phyloP scores from a whole-genome alignment of 768 basidiomycete species.

The Boletus tomentosulus region DNA sequence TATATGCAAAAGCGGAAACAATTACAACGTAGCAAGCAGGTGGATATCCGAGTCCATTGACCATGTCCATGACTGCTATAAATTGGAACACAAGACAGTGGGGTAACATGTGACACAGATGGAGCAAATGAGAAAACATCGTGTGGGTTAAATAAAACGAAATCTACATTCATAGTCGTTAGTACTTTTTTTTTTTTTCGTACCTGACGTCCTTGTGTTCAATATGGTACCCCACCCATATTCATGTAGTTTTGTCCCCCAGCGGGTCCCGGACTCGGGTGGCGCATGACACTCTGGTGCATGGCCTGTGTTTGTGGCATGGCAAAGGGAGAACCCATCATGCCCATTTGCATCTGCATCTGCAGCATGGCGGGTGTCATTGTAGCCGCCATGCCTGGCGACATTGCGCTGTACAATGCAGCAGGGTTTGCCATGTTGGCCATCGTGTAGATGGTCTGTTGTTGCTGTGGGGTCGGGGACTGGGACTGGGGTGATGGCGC shows the following conservation, averaged over 20 bases:
- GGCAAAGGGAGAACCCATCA: conserved; percentile 47
- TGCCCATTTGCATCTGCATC: conserved; percentile 50
- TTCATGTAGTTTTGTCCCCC: conserved; percentile 44
- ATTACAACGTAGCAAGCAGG: conserved; percentile 44
- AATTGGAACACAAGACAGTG: conserved; percentile 25
- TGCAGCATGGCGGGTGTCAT: conserved; percentile 33
- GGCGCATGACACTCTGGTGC: conserved; percentile 83
- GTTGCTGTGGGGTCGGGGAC: conserved; percentile 39
- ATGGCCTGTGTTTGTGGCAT: conserved; percentile 66
- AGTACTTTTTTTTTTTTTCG: conserved; percentile 15
- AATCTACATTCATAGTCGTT: conserved; percentile 25
- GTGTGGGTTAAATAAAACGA: conserved; percentile 14
- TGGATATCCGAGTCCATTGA: conserved; percentile 55
- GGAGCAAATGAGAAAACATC: conserved; percentile 4
- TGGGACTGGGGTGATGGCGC: conserved; percentile 34
- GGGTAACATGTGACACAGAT: conserved; percentile 30
- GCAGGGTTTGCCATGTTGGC: conserved; percentile 43
- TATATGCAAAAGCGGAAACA: too few species aligned
- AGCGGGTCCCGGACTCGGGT: conserved; percentile 63
- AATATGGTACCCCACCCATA: conserved; percentile 35
- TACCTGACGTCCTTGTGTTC: conserved; percentile 8
- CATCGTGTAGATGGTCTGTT: conserved; percentile 47
- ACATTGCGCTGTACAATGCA: conserved; percentile 34
- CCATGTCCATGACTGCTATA: conserved; percentile 35
- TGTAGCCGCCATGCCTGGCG: conserved; percentile 27